Evolutionary conservation across 345 rosid genomes (phyloP), one percentile per base, ranked within the genome.

Genomic region (Lumnitzera littorea): DNA sequence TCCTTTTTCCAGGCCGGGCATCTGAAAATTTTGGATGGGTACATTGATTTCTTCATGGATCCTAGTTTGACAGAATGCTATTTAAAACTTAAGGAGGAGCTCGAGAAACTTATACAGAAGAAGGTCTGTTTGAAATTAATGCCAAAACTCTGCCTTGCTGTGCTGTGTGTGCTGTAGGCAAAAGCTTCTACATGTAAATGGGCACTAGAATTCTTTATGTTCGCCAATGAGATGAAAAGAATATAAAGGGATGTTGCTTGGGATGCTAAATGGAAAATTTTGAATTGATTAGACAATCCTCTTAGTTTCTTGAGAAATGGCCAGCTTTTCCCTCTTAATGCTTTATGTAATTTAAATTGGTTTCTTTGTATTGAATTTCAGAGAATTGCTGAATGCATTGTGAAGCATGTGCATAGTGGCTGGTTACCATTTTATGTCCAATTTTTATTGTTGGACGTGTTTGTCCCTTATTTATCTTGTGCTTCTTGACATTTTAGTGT

Each of bases 1-100:
- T 56, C 3, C 65, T 69, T 67, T 55, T 74, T 73, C 55, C 76
- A 94, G 99, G 76, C 70, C 55, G 99, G 99, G 43, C 99, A 94
- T 83, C 74, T 94, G 66, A 90, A 86, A 80, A 94, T 94, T 96
- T 75, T 94, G 76, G 84, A 78, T 9, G 99, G 99, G 48, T 94
- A 90, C 66, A 62, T 94, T 24, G 97, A 94, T 67, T 83, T 94
- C 69, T 94, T 94, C 83, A 84, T 90, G 95, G 91, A 86, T 80
- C 85, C 96, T 58, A 82, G 78, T 64, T 76, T 94, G 79, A 95
- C 95, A 27, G 97, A 94, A 47, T 81, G 89, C 84, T 94, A 71
- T 66, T 56, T 83, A 73, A 86, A 83, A 76, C 88, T 94, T 12
- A 88, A 78, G 76, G 91, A 88, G 72, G 96, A 94, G 72, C 86